Evolutionary conservation across 306 rosid species (phyloP), one percentile per base, ranked within the genome.

Genomic region (Fagus crenata): DNA sequence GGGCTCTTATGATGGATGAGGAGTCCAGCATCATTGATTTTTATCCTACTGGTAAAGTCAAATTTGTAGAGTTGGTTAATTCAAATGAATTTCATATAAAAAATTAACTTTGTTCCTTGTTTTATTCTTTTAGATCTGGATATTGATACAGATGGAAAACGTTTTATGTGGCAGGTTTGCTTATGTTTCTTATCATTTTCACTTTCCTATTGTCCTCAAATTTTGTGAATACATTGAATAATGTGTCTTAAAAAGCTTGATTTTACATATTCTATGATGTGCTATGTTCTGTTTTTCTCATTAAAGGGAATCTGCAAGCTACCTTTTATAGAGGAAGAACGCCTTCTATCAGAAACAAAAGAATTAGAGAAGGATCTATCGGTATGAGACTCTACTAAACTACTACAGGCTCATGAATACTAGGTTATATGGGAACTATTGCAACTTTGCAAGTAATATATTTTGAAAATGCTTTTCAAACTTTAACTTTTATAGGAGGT

Each of bases 151-250:
- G 95, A 86, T 43, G 92, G 89, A 67, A 88, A 88, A 76, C 77
- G 87, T 15, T 88, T 79, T 77, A 2, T 18, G 11, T 81, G 88
- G 92, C 90, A 88, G 92, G 90, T 88, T 37, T 75, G 80, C 67
- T 51, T 32, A 17, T 35, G 39, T 39, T 32, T 7, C 36, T 80
- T 63, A 0, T 1, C 22, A 56, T 12, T 4, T 31, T 74, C 2
- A 32, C 7, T 7, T 13, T 17, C 4, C 4, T 32, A 2, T 18
- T 53, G 4, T 36, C 22, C 22, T 63, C 6, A 7, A 43, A 69
- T 69, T 7, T 18, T 17, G 6, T 18, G 9, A 1, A n/a, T 9
- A 7, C 14, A 13, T 1, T 33, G 7, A 3, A 11, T 9, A 8
- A 17, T 63, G 31, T 13, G 4, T 78, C 8, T 65, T 2, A 11